Conservation (phyloP, 768 basidiomycete species). For the Mycena olivaceomarginata region DNA sequence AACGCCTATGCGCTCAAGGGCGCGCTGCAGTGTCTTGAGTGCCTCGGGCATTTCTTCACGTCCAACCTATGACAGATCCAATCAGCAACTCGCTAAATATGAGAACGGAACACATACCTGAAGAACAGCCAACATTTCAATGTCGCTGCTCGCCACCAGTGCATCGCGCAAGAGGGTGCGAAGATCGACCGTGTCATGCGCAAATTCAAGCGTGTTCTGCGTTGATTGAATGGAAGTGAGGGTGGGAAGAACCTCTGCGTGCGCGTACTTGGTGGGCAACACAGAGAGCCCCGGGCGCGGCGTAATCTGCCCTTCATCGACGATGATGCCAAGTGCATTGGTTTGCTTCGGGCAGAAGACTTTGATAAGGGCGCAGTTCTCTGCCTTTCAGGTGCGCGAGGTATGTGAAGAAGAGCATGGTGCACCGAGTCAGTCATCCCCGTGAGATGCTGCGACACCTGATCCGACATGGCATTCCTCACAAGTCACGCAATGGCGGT, state of each 20-base stretch:
- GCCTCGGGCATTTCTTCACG: slow-evolving; percentile 87
- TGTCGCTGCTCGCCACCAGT: slow-evolving; percentile 75
- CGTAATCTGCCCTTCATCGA: slow-evolving; percentile 30
- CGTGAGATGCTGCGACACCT: no score
- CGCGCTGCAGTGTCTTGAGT: slow-evolving; percentile 86
- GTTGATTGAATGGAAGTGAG: slow-evolving; percentile 50
- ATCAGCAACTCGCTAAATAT: not conserved
- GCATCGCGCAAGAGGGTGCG: slow-evolving; percentile 76
- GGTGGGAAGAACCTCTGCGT: slow-evolving; percentile 46
- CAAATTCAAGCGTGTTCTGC: slow-evolving; percentile 70
- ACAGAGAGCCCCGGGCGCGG: slow-evolving; percentile 15
- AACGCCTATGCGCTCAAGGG: slow-evolving; percentile 67
- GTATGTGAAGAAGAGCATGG: no score
- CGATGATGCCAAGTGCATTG: slow-evolving; percentile 32
- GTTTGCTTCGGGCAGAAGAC: slow-evolving; percentile 46
- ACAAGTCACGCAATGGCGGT: no score
- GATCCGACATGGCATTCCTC: no score
- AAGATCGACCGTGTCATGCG: slow-evolving; percentile 73
- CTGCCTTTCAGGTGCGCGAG: slow-evolving; percentile 55
- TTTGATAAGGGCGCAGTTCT: slow-evolving; percentile 60
- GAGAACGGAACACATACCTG: slow-evolving; percentile 56
- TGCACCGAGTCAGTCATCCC: no score
- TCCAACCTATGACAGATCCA: slow-evolving; percentile 59
- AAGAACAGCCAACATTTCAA: slow-evolving; percentile 76
- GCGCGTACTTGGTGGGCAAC: slow-evolving; percentile 10